Conservation (phyloP, 495 filamentous ascomycete genomes). For the Entonaema liquescens region DNA sequence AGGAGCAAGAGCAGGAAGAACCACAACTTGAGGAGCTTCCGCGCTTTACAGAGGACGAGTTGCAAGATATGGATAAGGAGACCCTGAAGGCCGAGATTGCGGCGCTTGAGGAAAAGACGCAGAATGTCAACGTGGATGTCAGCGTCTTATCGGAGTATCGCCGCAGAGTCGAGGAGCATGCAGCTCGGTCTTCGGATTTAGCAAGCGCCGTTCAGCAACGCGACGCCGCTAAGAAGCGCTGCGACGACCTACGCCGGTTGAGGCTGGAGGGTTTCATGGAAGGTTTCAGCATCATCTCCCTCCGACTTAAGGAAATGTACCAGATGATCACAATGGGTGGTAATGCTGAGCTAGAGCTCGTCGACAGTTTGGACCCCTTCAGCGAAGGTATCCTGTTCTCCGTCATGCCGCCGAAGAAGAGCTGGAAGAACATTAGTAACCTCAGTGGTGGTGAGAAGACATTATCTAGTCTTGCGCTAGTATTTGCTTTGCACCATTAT, state of each 20-base stretch:
- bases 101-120: conserved; percentile 88
- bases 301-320: conserved; percentile 99
- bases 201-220: conserved; percentile 75
- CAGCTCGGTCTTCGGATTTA: conserved; percentile 81
- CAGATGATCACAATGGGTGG: conserved; percentile 99
- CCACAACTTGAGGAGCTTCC: conserved; percentile 66
- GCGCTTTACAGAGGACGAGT: conserved; percentile 86
- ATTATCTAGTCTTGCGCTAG: conserved; percentile 87
- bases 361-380: conserved; percentile 95
- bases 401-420: conserved; percentile 99
- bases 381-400: conserved; percentile 95
- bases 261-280: conserved; percentile 98
- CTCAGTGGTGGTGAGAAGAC: conserved; percentile 97
- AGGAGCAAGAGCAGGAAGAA: conserved; percentile 45
- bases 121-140: conserved; percentile 87
- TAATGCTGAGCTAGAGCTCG: conserved; percentile 95
- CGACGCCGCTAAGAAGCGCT: conserved; percentile 85
- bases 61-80: conserved; percentile 91
- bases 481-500: conserved; percentile 98
- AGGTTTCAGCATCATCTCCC: conserved; percentile 92
- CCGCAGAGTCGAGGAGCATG: conserved; percentile 85
- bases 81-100: conserved; percentile 87
- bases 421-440: conserved; percentile 99
- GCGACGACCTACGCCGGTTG: conserved; percentile 88
- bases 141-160: conserved; percentile 93